phyloP scores from a whole-genome alignment of 2,329 filamentous ascomycete genomes.

The Aspergillus ochraceoroseus region DNA sequence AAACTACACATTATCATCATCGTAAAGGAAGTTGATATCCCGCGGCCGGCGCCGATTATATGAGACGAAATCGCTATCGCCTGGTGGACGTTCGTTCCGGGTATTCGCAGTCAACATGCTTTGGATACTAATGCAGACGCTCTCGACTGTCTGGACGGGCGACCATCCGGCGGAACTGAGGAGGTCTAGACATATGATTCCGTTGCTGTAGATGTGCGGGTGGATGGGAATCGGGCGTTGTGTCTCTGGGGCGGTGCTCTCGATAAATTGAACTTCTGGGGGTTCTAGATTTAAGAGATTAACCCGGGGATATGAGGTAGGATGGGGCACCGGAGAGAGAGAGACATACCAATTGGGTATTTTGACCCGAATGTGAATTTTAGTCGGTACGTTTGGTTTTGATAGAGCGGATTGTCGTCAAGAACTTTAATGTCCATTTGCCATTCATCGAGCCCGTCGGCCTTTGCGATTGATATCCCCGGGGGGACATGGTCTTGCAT shows the following conservation, averaged over 20 bases:
- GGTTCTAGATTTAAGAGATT: constrained; percentile 58
- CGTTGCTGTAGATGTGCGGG: constrained; percentile 96
- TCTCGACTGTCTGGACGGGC: constrained; percentile 94
- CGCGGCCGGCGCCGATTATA: constrained; percentile 72
- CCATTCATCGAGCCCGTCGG: constrained; percentile 85
- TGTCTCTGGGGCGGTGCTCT: constrained; percentile 41
- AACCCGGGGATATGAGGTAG: not conserved
- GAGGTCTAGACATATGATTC: constrained; percentile 95
- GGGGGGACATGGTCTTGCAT: constrained; percentile 57
- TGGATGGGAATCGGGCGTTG: constrained; percentile 75
- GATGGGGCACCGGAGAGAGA: too few species aligned
- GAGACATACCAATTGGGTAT: constrained; percentile 76
- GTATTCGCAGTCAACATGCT: constrained; percentile 96
- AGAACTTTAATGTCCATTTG: constrained; percentile 85
- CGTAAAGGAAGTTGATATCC: constrained; percentile 91
- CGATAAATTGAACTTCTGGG: constrained; percentile 86
- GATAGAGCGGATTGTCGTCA: constrained; percentile 84
- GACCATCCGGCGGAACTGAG: constrained; percentile 87
- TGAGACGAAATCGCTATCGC: constrained; percentile 82
- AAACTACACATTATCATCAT: constrained; percentile 72
- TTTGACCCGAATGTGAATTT: constrained; percentile 77
- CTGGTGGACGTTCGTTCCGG: constrained; percentile 82
- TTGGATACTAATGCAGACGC: constrained; percentile 93
- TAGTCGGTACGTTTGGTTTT: constrained; percentile 71
- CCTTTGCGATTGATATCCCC: constrained; percentile 71